Conservation (phyloP, 2,329 filamentous ascomycete genomes). For the Verticillium longisporum region DNA sequence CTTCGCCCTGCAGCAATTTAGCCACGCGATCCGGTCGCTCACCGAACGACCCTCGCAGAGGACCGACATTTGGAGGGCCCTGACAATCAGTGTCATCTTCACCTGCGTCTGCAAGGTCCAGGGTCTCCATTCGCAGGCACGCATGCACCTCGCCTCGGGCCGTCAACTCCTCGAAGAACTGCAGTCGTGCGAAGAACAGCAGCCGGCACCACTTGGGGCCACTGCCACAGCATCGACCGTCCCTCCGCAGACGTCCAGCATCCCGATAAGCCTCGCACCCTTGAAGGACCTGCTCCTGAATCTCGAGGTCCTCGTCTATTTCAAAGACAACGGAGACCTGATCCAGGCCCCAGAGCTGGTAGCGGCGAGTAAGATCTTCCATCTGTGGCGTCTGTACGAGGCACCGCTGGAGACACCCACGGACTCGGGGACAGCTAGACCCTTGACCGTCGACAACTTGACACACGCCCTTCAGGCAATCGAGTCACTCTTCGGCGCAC, state of each 20-base stretch:
- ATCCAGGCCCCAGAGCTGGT: not conserved
- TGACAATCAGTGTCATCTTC: conserved; percentile 14
- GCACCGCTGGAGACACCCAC: not conserved
- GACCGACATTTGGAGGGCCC: conserved; percentile 5
- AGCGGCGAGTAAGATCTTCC: not conserved
- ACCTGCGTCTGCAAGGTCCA: conserved; percentile 12
- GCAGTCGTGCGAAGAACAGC: not conserved
- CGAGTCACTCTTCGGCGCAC: conserved; percentile 7
- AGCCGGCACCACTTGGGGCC: not conserved
- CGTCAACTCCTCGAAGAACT: conserved; percentile 6
- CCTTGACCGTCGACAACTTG: not conserved
- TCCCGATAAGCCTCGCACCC: not conserved
- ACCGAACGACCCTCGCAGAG: not conserved
- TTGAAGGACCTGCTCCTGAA: not conserved
- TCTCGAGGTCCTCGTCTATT: conserved; percentile 1
- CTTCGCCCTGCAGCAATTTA: conserved; percentile 12
- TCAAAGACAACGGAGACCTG: conserved; percentile 1
- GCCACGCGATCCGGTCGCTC: conserved; percentile 10
- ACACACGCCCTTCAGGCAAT: not conserved
- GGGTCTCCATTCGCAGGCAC: conserved; percentile 8
- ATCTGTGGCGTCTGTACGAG: conserved; percentile 5
- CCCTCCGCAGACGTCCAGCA: not conserved
- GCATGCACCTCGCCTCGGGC: conserved; percentile 7
- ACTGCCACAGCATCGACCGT: not conserved
- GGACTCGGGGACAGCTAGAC: not conserved